Conservation (phyloP, 2,329 filamentous ascomycete species). For the Plectosphaerella cucumerina region DNA sequence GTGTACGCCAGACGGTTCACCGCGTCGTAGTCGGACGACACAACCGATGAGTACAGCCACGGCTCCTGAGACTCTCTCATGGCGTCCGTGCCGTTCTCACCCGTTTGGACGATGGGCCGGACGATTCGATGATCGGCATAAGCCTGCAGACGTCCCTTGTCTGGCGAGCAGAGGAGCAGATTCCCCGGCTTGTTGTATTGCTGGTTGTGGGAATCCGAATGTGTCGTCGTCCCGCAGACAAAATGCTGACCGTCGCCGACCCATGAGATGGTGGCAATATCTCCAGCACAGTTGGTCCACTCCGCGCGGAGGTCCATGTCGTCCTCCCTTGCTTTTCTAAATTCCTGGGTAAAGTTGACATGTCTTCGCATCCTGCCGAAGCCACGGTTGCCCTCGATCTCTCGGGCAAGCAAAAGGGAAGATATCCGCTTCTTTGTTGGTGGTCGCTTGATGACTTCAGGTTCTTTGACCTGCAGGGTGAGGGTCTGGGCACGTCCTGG, state of each 20-base stretch:
- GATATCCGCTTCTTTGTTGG: constrained; percentile 26
- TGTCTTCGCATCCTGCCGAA: constrained; percentile 36
- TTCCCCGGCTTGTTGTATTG: constrained; percentile 65
- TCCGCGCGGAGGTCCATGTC: constrained; percentile 44
- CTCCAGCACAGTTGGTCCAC: constrained; percentile 59
- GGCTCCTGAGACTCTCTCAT: constrained; percentile 57
- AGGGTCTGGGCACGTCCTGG: constrained; percentile 23
- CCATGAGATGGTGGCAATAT: constrained; percentile 57
- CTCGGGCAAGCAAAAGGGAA: constrained; percentile 42
- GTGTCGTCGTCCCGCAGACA: constrained; percentile 58
- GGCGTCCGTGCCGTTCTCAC: constrained; percentile 50
- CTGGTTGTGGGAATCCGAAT: constrained; percentile 60
- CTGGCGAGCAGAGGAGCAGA: constrained; percentile 49
- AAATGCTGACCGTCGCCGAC: constrained; percentile 34
- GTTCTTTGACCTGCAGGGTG: constrained; percentile 15
- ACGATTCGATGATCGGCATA: constrained; percentile 54
- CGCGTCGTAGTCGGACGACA: constrained; percentile 53
- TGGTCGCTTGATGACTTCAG: constrained; percentile 19
- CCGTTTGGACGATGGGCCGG: constrained; percentile 47
- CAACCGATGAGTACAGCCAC: constrained; percentile 62
- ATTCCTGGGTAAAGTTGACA: constrained; percentile 40
- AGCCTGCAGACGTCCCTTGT: constrained; percentile 38
- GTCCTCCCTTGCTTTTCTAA: constrained; percentile 46
- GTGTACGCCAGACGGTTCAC: constrained; percentile 46
- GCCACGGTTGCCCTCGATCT: constrained; percentile 40